Evolutionary conservation across 2,329 filamentous ascomycete species (phyloP).

Genomic region (Tolypocladium endophyticum): DNA sequence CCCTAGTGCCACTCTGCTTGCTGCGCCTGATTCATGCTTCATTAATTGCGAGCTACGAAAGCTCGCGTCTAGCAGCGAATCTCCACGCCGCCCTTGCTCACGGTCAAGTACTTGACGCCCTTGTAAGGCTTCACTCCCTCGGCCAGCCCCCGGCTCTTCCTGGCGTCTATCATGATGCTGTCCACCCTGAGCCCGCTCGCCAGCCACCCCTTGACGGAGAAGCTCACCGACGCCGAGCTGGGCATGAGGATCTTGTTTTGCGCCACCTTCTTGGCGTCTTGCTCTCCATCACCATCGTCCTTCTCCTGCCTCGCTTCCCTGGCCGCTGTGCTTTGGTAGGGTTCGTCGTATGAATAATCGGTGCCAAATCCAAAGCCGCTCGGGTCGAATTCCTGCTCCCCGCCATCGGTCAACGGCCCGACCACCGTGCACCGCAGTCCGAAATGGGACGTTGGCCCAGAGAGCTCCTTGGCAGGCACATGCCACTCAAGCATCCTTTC

Average conservation of each 20-base stretch:
- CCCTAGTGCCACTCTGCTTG: no score
- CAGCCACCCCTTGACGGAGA: constrained; percentile 59
- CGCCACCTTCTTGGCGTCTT: constrained; percentile 46
- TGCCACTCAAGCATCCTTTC: constrained; percentile 73
- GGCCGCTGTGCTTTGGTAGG: constrained; percentile 39
- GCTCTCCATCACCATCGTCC: constrained; percentile 25
- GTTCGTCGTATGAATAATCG: constrained; percentile 43
- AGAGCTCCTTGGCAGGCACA: constrained; percentile 66
- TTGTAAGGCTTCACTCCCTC: constrained; percentile 92
- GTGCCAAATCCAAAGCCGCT: constrained; percentile 40
- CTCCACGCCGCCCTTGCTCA: constrained; percentile 55
- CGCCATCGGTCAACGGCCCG: constrained; percentile 44
- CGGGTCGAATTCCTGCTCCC: constrained; percentile 37
- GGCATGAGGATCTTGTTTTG: constrained; percentile 73
- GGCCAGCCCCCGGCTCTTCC: constrained; percentile 74
- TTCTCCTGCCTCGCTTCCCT: constrained; percentile 22
- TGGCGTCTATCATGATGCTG: constrained; percentile 58
- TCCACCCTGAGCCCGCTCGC: constrained; percentile 58
- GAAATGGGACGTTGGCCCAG: constrained; percentile 55
- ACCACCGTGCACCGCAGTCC: constrained; percentile 72
- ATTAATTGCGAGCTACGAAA: background rate
- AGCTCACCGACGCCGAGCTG: constrained; percentile 63
- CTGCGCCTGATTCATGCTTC: background rate
- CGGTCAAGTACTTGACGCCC: constrained; percentile 91
- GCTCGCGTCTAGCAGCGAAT: constrained; percentile 40